Conservation (phyloP, 345 rosid genomes). For the Aquilaria sinensis region DNA sequence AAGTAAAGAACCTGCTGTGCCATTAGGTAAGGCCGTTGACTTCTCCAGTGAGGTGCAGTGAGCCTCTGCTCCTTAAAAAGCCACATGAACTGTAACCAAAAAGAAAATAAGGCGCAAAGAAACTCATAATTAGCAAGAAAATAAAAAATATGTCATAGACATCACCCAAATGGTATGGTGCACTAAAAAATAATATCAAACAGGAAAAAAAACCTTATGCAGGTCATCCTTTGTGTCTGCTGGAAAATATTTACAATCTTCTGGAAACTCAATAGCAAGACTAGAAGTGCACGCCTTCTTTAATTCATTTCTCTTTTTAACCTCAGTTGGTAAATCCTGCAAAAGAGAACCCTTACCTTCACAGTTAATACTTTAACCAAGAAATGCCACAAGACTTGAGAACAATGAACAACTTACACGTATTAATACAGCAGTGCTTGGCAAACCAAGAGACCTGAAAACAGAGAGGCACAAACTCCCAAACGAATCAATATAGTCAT, state of each 20-base stretch:
- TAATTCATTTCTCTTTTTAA: conserved; percentile 53
- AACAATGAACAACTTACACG: conserved; percentile 52
- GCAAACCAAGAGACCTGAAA: conserved; percentile 77
- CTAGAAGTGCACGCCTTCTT: conserved; percentile 64
- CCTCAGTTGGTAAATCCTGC: conserved; percentile 70
- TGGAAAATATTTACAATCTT: conserved; percentile 78
- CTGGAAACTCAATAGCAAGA: conserved; percentile 75
- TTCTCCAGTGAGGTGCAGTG: conserved; percentile 82
- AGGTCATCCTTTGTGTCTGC: conserved; percentile 90
- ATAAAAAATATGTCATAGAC: not conserved
- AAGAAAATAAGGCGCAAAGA: conserved; percentile 1
- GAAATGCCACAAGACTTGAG: conserved; percentile 4
- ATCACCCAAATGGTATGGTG: not conserved
- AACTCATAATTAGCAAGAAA: conserved; percentile 8
- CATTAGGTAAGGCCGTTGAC: conserved; percentile 70
- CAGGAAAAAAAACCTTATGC: conserved; percentile 59
- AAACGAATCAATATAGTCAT: conserved; percentile 62
- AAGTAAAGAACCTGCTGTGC: conserved; percentile 51
- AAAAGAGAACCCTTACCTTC: conserved; percentile 12
- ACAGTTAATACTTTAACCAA: not conserved
- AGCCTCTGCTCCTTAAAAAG: conserved; percentile 83
- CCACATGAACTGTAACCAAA: conserved; percentile 69
- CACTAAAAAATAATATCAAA: not conserved
- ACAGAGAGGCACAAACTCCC: conserved; percentile 89
- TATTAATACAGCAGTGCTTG: conserved; percentile 75